Conservation (phyloP, 768 basidiomycete species). For the Fomitopsis serialis region DNA sequence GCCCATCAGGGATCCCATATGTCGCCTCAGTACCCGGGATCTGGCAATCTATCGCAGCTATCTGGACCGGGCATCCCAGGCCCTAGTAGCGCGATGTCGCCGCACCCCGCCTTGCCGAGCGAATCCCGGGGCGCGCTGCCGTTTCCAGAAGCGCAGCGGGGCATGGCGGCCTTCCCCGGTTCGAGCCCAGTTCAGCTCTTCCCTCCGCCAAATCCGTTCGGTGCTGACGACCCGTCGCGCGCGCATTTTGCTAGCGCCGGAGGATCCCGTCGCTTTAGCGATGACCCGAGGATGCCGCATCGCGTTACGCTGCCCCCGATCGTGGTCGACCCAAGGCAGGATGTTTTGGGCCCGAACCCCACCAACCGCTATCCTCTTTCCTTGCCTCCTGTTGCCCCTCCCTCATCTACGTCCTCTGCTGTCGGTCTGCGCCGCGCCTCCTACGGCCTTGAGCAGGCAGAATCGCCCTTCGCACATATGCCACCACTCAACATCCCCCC, state of each 20-base stretch:
- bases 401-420: background rate
- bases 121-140: background rate
- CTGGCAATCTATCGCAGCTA: constrained; percentile 16
- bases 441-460: background rate
- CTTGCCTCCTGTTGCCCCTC: background rate
- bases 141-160: background rate
- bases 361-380: background rate
- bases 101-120: background rate
- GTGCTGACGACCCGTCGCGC: background rate
- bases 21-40: constrained; percentile 13
- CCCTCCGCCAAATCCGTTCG: background rate
- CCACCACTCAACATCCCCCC: constrained; percentile 32
- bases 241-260: background rate
- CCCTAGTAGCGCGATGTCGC: background rate
- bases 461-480: constrained; percentile 10
- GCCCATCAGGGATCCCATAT: constrained; percentile 13
- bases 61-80: constrained; percentile 26
- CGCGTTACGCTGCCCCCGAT: background rate
- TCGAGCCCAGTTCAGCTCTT: no score
- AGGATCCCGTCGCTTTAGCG: background rate
- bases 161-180: background rate
- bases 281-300: background rate
- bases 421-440: constrained; percentile 3
- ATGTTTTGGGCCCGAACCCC: background rate
- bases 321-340: background rate